These are phyloP conservation scores for Clathrus columnatus DNA, from an alignment of 768 basidiomycete species.

Conservation along the genomic window DNA sequence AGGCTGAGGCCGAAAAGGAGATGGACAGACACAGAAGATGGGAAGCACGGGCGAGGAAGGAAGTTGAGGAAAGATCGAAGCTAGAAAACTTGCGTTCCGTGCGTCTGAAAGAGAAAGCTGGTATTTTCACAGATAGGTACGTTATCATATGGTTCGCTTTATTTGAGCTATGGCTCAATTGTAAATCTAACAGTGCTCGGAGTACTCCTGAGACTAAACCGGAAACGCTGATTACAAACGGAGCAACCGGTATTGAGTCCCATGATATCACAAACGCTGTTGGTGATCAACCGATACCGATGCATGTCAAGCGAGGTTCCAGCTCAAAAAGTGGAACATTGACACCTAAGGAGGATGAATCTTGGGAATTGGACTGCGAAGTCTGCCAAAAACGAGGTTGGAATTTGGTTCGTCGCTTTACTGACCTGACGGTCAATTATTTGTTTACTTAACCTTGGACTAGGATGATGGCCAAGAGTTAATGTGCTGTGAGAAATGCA, in stretches of 20 bases:
- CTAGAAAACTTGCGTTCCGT: constrained; percentile 17
- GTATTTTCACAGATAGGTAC: neutral
- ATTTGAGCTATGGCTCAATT: neutral
- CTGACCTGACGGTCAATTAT: no score
- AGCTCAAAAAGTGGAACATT: constrained; percentile 36
- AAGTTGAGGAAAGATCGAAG: constrained; percentile 30
- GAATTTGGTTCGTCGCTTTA: constrained; percentile 50
- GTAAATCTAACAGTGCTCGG: neutral
- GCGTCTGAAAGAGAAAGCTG: constrained; percentile 5
- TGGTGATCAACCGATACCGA: neutral
- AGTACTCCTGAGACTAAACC: neutral
- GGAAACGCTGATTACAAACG: constrained; percentile 8
- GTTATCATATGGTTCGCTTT: neutral
- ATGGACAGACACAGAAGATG: constrained; percentile 49
- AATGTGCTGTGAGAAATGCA: constrained; percentile 75
- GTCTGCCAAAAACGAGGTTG: constrained; percentile 65
- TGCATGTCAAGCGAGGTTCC: neutral
- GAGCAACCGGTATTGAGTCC: neutral
- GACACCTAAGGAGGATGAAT: constrained; percentile 43
- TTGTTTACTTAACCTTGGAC: constrained; percentile 21
- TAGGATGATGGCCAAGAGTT: constrained; percentile 74
- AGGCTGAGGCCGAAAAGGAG: constrained; percentile 61
- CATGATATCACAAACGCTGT: no score
- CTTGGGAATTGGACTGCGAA: constrained; percentile 87
- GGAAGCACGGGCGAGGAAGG: constrained; percentile 30